Conservation (phyloP, 192 early-diverging fungal species). For the Rhizoclosmatium globosum region DNA sequence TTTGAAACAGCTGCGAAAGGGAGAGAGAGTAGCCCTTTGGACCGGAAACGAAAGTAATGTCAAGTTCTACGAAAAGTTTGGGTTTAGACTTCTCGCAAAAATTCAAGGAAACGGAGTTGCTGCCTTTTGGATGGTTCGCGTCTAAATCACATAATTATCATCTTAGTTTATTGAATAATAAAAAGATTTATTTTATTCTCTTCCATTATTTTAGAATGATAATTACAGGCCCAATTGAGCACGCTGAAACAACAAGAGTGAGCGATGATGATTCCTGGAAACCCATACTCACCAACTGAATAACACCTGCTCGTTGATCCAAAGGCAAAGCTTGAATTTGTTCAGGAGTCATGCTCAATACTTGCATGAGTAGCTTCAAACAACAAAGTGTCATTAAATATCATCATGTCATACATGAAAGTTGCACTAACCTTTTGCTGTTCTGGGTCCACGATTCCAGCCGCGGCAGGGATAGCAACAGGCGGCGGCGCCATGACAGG, state of each 20-base stretch:
- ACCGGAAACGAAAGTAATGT: too few relatives aligned
- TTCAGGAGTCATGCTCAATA: conserved; percentile 81
- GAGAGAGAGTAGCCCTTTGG: too few relatives aligned
- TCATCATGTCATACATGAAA: conserved; percentile 7
- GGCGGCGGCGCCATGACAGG: not conserved
- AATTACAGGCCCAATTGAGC: not conserved
- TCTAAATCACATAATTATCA: too few relatives aligned
- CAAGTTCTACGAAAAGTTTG: too few relatives aligned
- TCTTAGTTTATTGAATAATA: too few relatives aligned
- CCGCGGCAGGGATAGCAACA: not conserved
- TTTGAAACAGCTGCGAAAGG: too few relatives aligned
- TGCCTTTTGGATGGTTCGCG: too few relatives aligned
- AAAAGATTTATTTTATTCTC: not conserved
- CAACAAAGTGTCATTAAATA: not conserved
- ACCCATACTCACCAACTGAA: conserved; percentile 57
- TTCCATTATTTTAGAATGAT: not conserved
- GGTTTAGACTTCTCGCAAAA: too few relatives aligned
- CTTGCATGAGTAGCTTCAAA: conserved; percentile 75
- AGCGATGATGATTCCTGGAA: not conserved
- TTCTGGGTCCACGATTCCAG: conserved; percentile 4
- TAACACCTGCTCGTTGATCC: conserved; percentile 77
- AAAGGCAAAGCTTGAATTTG: conserved; percentile 82
- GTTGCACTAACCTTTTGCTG: conserved; percentile 4
- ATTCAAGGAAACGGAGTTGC: too few relatives aligned
- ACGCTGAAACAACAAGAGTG: not conserved